Percentiles rank a stretch among this genome's conserved stretches.
Conservation (phyloP, 2,329 filamentous ascomycete genomes). For the Phaeosphaeriaceae sp. region DNA sequence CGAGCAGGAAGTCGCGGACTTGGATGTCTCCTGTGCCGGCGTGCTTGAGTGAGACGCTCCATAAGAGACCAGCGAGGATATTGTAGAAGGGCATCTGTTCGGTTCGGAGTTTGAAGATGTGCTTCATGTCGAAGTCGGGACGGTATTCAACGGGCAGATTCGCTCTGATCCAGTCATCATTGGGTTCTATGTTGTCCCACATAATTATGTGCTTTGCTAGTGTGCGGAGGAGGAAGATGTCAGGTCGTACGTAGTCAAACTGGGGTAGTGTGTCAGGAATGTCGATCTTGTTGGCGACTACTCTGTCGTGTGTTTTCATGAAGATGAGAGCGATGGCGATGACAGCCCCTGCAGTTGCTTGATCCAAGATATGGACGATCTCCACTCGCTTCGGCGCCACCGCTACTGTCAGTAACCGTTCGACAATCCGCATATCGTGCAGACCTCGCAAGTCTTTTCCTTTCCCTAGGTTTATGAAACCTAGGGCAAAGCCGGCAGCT, state of each 20-base stretch:
- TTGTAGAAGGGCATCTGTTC: conserved; percentile 92
- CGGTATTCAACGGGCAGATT: conserved; percentile 77
- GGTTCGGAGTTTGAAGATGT: conserved; percentile 70
- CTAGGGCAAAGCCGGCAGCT: conserved; percentile 90
- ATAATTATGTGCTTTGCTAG: conserved; percentile 90
- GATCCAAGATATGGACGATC: conserved; percentile 89
- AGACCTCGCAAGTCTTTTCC: conserved; percentile 87
- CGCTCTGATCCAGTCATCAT: conserved; percentile 74
- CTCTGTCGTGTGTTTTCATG: conserved; percentile 92
- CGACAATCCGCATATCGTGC: conserved; percentile 91
- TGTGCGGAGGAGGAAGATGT: conserved; percentile 88
- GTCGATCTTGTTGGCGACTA: conserved; percentile 89
- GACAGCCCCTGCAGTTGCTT: conserved; percentile 90
- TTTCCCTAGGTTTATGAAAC: conserved; percentile 92
- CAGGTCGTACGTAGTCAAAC: conserved; percentile 94
- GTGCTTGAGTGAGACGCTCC: conserved; percentile 61
- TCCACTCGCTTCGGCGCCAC: conserved; percentile 90
- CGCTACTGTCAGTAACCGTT: conserved; percentile 84
- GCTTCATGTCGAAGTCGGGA: conserved; percentile 65
- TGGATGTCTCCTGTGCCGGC: conserved; percentile 61
- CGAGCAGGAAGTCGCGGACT: conserved; percentile 81
- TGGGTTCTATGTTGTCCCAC: conserved; percentile 83
- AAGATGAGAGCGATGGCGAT: conserved; percentile 91
- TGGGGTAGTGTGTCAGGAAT: conserved; percentile 88
- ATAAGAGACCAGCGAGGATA: conserved; percentile 87